These are phyloP conservation scores for Hymenoscyphus fructigenus DNA, from an alignment of 2,329 filamentous ascomycete genomes.

Conservation along the genomic window DNA sequence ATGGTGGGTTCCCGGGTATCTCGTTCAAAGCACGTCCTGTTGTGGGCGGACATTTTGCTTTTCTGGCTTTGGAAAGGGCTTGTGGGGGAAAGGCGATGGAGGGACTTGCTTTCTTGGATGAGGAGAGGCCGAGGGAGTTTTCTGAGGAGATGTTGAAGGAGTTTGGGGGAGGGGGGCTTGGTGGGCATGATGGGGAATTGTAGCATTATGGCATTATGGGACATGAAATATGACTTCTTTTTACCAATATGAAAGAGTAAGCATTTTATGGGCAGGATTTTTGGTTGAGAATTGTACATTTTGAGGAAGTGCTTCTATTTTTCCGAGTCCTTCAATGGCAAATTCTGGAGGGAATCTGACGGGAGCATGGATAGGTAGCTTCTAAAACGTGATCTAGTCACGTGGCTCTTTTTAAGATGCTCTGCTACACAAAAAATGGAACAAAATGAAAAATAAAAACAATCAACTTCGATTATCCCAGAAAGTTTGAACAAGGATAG, in stretches of 20 bases:
- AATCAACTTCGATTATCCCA: too few relatives aligned
- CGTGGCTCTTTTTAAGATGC: too few relatives aligned
- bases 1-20: slow-evolving; percentile 71
- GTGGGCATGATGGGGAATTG: slow-evolving; percentile 24
- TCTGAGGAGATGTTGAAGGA: slow-evolving; percentile 3
- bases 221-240: background rate
- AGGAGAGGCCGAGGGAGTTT: slow-evolving; percentile 27
- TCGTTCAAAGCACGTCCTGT: slow-evolving; percentile 81
- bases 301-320: background rate
- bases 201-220: slow-evolving; percentile 16
- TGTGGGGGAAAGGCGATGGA: slow-evolving; percentile 68
- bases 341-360: too few relatives aligned
- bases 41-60: slow-evolving; percentile 82
- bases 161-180: background rate
- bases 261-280: background rate
- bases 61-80: slow-evolving; percentile 76
- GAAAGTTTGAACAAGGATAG: too few relatives aligned
- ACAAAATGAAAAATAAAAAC: too few relatives aligned
- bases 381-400: too few relatives aligned
- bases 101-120: slow-evolving; percentile 52
- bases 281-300: too few relatives aligned
- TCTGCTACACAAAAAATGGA: too few relatives aligned
- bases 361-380: too few relatives aligned
- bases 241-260: background rate
- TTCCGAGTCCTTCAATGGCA: too few relatives aligned